phyloP scores from a whole-genome alignment of 331 rosid species.

The Quercus lobata region DNA sequence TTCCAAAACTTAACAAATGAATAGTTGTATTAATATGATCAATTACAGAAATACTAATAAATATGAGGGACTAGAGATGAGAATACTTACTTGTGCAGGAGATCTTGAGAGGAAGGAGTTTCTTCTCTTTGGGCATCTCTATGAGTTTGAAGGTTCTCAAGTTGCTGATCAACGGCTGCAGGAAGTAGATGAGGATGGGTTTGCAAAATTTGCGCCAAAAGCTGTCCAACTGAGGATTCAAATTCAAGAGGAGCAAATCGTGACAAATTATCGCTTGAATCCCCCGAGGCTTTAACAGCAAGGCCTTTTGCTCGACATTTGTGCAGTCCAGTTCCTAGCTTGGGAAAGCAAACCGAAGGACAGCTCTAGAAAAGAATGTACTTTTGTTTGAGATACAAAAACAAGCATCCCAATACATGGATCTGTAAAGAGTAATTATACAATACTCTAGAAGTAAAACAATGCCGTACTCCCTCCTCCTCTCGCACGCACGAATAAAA shows the following conservation, averaged over 20 bases:
- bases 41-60: neutral
- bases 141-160: slow-evolving; percentile 77
- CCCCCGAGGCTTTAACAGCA: slow-evolving; percentile 56
- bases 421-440: no score
- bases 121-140: slow-evolving; percentile 56
- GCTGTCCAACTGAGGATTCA: slow-evolving; percentile 89
- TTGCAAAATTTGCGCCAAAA: slow-evolving; percentile 82
- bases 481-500: neutral
- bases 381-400: neutral
- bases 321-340: slow-evolving; percentile 39
- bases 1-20: neutral
- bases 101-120: slow-evolving; percentile 35
- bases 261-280: slow-evolving; percentile 51
- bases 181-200: slow-evolving; percentile 88
- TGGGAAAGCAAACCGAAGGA: slow-evolving; percentile 53
- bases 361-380: slow-evolving; percentile 38
- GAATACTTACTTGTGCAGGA: slow-evolving; percentile 70
- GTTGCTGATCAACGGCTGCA: slow-evolving; percentile 86
- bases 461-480: no score
- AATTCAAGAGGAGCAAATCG: slow-evolving; percentile 75
- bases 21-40: neutral
- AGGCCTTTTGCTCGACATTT: slow-evolving; percentile 59
- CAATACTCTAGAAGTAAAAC: no score
- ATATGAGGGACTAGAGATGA: neutral
- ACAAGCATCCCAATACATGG: neutral